Evolutionary conservation across 306 rosid genomes (phyloP).

Genomic region (Comarum palustre): DNA sequence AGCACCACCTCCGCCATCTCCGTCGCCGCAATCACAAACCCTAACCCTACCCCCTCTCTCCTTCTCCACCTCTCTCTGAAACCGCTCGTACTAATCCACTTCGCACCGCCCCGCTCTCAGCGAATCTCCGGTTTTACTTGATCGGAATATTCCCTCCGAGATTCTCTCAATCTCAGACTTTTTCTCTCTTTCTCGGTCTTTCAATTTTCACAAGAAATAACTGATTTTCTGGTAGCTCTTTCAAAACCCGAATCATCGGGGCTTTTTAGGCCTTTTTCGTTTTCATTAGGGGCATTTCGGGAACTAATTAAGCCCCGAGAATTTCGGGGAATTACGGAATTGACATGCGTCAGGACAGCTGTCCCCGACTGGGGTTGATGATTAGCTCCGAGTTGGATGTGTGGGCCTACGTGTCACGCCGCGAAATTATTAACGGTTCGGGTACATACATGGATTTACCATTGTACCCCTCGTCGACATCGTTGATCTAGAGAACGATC

Average conservation of each 20-base stretch:
- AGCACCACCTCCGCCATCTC: conserved; percentile 76
- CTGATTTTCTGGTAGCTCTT: not conserved
- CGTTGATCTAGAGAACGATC: not conserved
- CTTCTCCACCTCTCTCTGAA: conserved; percentile 6
- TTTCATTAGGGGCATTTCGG: not conserved
- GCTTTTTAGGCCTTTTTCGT: not conserved
- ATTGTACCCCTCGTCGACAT: conserved; percentile 10
- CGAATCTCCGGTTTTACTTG: not conserved
- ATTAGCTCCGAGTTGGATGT: conserved; percentile 22
- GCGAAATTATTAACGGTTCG: conserved; percentile 33
- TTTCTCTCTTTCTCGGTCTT: not conserved
- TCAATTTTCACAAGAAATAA: not conserved
- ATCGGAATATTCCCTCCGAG: conserved; percentile 26
- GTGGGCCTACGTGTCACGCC: conserved; percentile 33
- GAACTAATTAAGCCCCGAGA: not conserved
- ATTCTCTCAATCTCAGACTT: conserved; percentile 23
- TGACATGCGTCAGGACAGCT: conserved; percentile 28
- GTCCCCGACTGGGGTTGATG: conserved; percentile 25
- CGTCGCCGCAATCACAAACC: conserved; percentile 24
- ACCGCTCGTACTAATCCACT: not conserved
- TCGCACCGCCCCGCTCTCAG: not conserved
- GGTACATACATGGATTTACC: conserved; percentile 13
- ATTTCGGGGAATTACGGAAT: conserved; percentile 12
- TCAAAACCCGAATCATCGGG: not conserved
- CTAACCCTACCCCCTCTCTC: not conserved